Evolutionary conservation across 306 rosid genomes (phyloP).

Genomic region (Pyrus betulifolia): DNA sequence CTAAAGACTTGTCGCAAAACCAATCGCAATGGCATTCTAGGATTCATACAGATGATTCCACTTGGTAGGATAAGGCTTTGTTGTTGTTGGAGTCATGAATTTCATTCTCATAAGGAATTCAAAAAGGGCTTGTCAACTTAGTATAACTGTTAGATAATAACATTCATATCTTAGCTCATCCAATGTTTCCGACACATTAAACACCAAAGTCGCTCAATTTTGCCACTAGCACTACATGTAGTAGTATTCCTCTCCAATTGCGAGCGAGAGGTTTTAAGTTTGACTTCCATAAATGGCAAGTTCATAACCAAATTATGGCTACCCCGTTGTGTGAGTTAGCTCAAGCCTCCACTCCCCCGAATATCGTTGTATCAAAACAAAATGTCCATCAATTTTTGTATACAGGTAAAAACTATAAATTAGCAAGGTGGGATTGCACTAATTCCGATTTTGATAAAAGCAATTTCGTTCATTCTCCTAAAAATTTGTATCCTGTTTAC

Average conservation of each 20-base stretch:
- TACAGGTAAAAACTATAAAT: neutral
- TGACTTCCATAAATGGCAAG: neutral
- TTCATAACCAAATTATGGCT: neutral
- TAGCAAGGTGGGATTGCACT: neutral
- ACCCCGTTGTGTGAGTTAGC: neutral
- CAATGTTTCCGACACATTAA: neutral
- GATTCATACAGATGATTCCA: too few relatives aligned
- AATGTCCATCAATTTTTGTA: neutral
- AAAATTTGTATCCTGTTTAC: neutral
- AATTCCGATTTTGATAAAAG: neutral
- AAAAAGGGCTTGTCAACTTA: neutral
- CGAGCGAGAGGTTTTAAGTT: neutral
- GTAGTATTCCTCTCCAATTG: neutral
- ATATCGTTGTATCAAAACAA: neutral
- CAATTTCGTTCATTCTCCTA: neutral
- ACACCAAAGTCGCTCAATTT: neutral
- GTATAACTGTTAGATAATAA: neutral
- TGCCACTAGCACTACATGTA: neutral
- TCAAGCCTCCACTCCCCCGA: neutral
- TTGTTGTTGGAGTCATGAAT: neutral
- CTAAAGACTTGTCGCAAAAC: too few relatives aligned
- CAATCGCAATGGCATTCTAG: too few relatives aligned
- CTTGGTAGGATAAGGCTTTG: too few relatives aligned
- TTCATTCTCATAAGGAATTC: neutral
- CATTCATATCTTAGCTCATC: neutral